These are phyloP conservation scores for Thelephora terrestris DNA, from an alignment of 1,284 basidiomycete genomes.

Conservation along the genomic window DNA sequence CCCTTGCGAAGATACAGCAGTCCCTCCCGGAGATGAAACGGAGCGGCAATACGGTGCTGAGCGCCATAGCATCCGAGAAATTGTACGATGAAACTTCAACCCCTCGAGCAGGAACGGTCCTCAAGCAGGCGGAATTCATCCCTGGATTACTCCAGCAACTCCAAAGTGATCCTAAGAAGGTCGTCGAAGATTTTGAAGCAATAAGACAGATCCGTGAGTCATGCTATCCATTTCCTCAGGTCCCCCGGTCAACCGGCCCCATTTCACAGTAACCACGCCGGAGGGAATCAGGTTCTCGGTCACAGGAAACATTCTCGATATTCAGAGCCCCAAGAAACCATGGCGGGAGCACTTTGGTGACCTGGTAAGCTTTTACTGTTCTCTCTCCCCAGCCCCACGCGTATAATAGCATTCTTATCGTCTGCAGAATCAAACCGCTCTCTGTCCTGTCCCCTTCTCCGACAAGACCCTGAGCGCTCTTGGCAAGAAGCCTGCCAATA, in stretches of 20 bases:
- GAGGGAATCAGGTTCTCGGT: conserved; percentile 81
- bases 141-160: conserved; percentile 69
- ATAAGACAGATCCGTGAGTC: conserved; percentile 60
- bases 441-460: conserved; percentile 62
- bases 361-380: conserved; percentile 1
- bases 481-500: conserved; percentile 65
- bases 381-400: not conserved
- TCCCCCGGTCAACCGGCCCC: not conserved
- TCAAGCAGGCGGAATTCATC: conserved; percentile 72
- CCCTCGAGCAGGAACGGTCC: conserved; percentile 59
- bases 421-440: conserved; percentile 29
- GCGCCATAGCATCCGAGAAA: conserved; percentile 61
- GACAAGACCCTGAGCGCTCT: conserved; percentile 65
- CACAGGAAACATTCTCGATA: conserved; percentile 69
- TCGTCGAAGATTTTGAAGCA: conserved; percentile 66
- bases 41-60: conserved; percentile 75
- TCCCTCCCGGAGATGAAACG: conserved; percentile 91
- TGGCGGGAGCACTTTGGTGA: conserved; percentile 66
- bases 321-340: conserved; percentile 63
- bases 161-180: conserved; percentile 63
- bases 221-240: not conserved
- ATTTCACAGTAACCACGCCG: conserved; percentile 60
- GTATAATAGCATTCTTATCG: conserved; percentile 17
- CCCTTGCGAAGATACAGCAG: conserved; percentile 84
- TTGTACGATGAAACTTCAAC: conserved; percentile 70